phyloP scores from a whole-genome alignment of 805 yeast species.

The Crinitomyces ghanaensis region DNA sequence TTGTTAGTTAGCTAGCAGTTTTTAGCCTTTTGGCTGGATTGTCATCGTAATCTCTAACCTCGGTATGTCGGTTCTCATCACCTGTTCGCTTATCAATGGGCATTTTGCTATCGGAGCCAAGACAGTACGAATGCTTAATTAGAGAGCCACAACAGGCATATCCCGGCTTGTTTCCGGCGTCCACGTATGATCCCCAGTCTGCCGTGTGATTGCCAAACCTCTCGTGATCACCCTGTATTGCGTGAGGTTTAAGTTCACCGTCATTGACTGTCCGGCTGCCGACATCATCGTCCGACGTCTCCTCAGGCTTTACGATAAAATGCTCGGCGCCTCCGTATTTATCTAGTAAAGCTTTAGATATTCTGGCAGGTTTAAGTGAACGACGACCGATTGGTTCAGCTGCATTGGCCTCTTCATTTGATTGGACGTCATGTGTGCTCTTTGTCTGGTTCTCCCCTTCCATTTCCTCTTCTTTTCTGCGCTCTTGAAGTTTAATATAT shows the following conservation, averaged over 20 bases:
- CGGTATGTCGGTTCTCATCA: too few species aligned
- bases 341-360: constrained; percentile 26
- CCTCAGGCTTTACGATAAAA: constrained; percentile 11
- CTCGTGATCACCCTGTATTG: too few species aligned
- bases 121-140: constrained; percentile 27
- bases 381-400: too few species aligned
- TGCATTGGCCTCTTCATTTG: too few species aligned
- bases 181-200: constrained; percentile 36
- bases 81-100: too few species aligned
- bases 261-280: not conserved
- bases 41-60: too few species aligned
- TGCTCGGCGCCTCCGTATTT: constrained; percentile 30
- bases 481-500: constrained; percentile 27
- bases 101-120: too few species aligned
- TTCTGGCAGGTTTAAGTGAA: too few species aligned
- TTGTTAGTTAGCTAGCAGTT: too few species aligned
- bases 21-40: too few species aligned
- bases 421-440: too few species aligned
- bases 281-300: too few species aligned
- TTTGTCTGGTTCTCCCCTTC: constrained; percentile 23
- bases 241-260: not conserved
- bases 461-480: constrained; percentile 23
- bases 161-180: constrained; percentile 34
- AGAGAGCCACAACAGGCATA: constrained; percentile 32
- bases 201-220: constrained; percentile 30